Evolutionary conservation across 495 filamentous ascomycete genomes (phyloP).

Genomic region (Hyaloscypha hepaticicola): DNA sequence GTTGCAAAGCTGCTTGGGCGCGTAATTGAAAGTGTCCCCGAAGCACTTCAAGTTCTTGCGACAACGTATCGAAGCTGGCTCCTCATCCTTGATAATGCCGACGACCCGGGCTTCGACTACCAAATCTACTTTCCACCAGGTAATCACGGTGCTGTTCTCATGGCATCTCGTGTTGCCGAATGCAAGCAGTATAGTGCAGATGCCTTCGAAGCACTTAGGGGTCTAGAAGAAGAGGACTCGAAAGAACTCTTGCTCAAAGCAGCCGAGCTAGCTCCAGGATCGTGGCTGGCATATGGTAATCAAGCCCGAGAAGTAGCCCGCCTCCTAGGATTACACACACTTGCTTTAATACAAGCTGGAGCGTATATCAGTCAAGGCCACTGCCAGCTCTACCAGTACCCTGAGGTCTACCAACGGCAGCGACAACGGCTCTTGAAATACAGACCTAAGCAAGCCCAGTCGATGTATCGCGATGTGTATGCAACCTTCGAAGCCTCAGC

Average conservation of each 20-base stretch:
- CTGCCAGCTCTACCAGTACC: slow-evolving; percentile 32
- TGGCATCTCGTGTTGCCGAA: slow-evolving; percentile 41
- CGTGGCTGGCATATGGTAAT: slow-evolving; percentile 14
- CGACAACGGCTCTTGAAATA: slow-evolving; percentile 26
- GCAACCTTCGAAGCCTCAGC: slow-evolving; percentile 25
- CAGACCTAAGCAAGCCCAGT: slow-evolving; percentile 22
- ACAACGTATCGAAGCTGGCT: slow-evolving; percentile 33
- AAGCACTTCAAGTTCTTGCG: slow-evolving; percentile 35
- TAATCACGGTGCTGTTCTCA: slow-evolving; percentile 37
- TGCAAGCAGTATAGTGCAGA: slow-evolving; percentile 35
- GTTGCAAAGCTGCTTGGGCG: slow-evolving; percentile 32
- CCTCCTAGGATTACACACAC: slow-evolving; percentile 37
- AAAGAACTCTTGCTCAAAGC: slow-evolving; percentile 42
- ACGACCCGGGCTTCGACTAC: slow-evolving; percentile 36
- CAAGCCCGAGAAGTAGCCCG: slow-evolving; percentile 33
- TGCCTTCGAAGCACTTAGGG: slow-evolving; percentile 36
- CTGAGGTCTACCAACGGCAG: slow-evolving; percentile 31
- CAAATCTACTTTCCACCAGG: slow-evolving; percentile 37
- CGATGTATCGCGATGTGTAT: slow-evolving; percentile 33
- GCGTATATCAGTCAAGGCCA: slow-evolving; percentile 32
- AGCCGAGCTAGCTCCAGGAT: slow-evolving; percentile 33
- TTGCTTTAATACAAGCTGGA: slow-evolving; percentile 43
- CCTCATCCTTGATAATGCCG: slow-evolving; percentile 42
- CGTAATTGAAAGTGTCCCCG: slow-evolving; percentile 25
- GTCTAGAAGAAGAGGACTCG: slow-evolving; percentile 37